Evolutionary conservation across 2,329 filamentous ascomycete genomes (phyloP).

Genomic region (Paracamarosporium sp.): DNA sequence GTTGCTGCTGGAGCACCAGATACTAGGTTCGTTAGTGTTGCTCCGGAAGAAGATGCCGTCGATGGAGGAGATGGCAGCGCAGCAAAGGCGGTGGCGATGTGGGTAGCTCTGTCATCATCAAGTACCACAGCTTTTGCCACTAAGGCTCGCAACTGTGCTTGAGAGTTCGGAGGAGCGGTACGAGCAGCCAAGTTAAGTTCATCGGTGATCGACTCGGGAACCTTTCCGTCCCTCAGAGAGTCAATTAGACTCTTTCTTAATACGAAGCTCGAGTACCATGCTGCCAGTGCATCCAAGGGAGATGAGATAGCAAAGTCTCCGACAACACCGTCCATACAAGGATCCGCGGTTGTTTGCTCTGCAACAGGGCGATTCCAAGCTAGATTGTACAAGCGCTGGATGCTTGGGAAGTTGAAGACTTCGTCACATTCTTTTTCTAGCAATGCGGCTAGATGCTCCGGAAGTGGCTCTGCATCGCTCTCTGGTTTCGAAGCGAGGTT

Average conservation of each 20-base stretch:
- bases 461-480: slow-evolving; percentile 70
- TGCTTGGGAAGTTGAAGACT: slow-evolving; percentile 77
- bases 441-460: slow-evolving; percentile 76
- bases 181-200: slow-evolving; percentile 73
- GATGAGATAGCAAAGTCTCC: slow-evolving; percentile 85
- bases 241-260: slow-evolving; percentile 73
- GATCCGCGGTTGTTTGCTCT: slow-evolving; percentile 68
- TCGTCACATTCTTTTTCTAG: slow-evolving; percentile 82
- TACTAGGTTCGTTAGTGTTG: slow-evolving; percentile 53
- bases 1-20: slow-evolving; percentile 63
- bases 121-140: slow-evolving; percentile 66
- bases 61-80: slow-evolving; percentile 54
- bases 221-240: slow-evolving; percentile 62
- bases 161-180: slow-evolving; percentile 79
- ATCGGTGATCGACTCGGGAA: slow-evolving; percentile 53
- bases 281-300: slow-evolving; percentile 86
- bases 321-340: slow-evolving; percentile 81
- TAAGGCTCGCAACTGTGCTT: slow-evolving; percentile 66
- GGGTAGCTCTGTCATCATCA: slow-evolving; percentile 58
- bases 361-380: slow-evolving; percentile 84
- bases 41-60: slow-evolving; percentile 43
- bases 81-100: slow-evolving; percentile 61
- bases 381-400: slow-evolving; percentile 87
- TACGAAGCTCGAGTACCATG: slow-evolving; percentile 83
- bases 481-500: slow-evolving; percentile 41